Conservation (phyloP, 2,329 filamentous ascomycete genomes). For the Aureobasidium uvarum region DNA sequence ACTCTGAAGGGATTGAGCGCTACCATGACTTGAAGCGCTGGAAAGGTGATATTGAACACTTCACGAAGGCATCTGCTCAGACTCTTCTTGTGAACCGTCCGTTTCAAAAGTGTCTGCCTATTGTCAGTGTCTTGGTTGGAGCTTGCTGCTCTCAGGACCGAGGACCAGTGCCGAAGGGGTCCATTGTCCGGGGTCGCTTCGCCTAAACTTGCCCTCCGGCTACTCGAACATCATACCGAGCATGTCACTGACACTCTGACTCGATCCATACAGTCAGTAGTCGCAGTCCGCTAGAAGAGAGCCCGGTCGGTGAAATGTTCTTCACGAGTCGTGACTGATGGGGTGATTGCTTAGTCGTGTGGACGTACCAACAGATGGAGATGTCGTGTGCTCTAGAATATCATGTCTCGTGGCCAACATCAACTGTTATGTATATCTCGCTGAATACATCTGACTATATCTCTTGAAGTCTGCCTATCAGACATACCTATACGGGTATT, state of each 20-base stretch:
- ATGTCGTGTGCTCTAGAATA: too few relatives aligned
- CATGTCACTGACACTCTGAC: too few relatives aligned
- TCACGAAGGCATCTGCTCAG: conserved; percentile 10
- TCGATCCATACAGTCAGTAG: neutral
- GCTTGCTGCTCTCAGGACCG: neutral
- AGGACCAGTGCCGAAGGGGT: neutral
- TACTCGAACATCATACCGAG: neutral
- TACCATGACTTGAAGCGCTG: neutral
- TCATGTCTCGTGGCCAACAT: too few relatives aligned
- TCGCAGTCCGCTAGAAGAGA: neutral
- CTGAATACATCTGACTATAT: too few relatives aligned
- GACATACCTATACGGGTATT: neutral
- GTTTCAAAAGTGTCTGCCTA: conserved; percentile 8
- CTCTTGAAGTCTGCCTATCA: too few relatives aligned
- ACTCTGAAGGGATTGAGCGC: conserved; percentile 43
- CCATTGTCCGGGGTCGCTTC: conserved; percentile 6
- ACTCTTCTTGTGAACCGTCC: neutral
- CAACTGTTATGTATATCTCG: too few relatives aligned
- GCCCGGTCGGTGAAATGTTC: neutral
- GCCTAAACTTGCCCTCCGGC: conserved; percentile 9
- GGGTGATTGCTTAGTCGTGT: too few relatives aligned
- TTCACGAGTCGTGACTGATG: too few relatives aligned
- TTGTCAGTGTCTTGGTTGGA: neutral
- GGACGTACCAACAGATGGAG: too few relatives aligned
- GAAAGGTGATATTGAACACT: too few relatives aligned